Percentiles rank a stretch among this genome's conserved stretches.
Evolutionary conservation across 192 early-diverging fungal species (phyloP).

Genomic region (Gigaspora rosea): DNA sequence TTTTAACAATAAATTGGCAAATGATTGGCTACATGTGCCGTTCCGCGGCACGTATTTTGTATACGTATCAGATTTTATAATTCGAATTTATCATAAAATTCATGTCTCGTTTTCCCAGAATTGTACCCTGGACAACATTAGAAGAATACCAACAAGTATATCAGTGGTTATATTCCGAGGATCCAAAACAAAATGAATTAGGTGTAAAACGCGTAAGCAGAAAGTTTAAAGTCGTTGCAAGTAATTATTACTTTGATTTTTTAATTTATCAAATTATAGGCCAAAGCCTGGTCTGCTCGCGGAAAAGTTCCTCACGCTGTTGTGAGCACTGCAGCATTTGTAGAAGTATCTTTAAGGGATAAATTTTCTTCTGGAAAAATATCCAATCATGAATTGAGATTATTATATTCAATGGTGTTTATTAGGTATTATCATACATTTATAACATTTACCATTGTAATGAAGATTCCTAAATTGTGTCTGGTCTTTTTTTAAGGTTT

Average conservation of each 20-base stretch:
- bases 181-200: slow-evolving; percentile 33
- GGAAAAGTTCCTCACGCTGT: slow-evolving; percentile 67
- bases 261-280: slow-evolving; percentile 38
- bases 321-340: slow-evolving; percentile 58
- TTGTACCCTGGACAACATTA: slow-evolving; percentile 61
- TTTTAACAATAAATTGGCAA: no score
- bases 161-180: slow-evolving; percentile 51
- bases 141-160: slow-evolving; percentile 63
- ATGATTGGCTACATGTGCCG: no score
- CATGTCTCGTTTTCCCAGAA: slow-evolving; percentile 45
- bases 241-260: neutral
- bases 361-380: slow-evolving; percentile 9
- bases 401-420: slow-evolving; percentile 29
- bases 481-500: slow-evolving; percentile 12
- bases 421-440: slow-evolving; percentile 2
- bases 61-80: no score
- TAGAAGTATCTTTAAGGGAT: slow-evolving; percentile 59
- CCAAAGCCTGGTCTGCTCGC: slow-evolving; percentile 65
- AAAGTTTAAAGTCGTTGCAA: neutral
- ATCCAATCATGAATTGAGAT: slow-evolving; percentile 14
- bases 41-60: no score
- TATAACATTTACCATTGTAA: neutral
- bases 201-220: slow-evolving; percentile 60
- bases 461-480: neutral
- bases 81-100: neutral